A percentile compares a stretch with the other conserved stretches of the same genome.
phyloP scores from a whole-genome alignment of 306 rosid genomes.

The Hylodesmum podocarpum region DNA sequence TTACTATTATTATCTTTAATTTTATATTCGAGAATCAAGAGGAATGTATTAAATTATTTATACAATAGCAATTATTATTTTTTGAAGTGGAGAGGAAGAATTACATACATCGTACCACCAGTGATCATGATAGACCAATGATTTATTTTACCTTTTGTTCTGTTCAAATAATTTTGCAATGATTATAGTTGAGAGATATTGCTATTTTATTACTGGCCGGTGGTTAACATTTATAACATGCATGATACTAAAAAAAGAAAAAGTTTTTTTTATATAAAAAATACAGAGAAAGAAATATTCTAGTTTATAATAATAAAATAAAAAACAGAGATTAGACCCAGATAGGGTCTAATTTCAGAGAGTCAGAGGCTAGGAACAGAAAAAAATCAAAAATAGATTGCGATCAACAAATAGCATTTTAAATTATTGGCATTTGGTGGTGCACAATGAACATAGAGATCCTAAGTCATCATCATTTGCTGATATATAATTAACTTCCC shows the following conservation, averaged over 20 bases:
- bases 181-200: slow-evolving; percentile 29
- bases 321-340: neutral
- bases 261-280: neutral
- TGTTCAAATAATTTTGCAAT: slow-evolving; percentile 44
- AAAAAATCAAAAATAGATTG: neutral
- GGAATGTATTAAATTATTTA: neutral
- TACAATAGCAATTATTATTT: neutral
- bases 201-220: slow-evolving; percentile 38
- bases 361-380: neutral
- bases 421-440: slow-evolving; percentile 7
- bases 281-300: too few relatives aligned
- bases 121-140: slow-evolving; percentile 18
- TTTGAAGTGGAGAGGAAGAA: neutral
- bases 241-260: neutral
- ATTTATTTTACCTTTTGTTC: slow-evolving; percentile 17
- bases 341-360: slow-evolving; percentile 6
- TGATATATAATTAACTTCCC: neutral
- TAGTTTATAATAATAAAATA: too few relatives aligned
- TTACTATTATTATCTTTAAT: neutral
- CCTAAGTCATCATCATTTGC: neutral
- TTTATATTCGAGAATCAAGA: neutral
- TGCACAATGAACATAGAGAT: neutral
- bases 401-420: neutral
- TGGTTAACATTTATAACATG: slow-evolving; percentile 25
- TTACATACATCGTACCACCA: slow-evolving; percentile 11